Base-by-base conservation (phyloP, 2,329 filamentous ascomycete genomes). In the Rosellinia necatrix region DNA sequence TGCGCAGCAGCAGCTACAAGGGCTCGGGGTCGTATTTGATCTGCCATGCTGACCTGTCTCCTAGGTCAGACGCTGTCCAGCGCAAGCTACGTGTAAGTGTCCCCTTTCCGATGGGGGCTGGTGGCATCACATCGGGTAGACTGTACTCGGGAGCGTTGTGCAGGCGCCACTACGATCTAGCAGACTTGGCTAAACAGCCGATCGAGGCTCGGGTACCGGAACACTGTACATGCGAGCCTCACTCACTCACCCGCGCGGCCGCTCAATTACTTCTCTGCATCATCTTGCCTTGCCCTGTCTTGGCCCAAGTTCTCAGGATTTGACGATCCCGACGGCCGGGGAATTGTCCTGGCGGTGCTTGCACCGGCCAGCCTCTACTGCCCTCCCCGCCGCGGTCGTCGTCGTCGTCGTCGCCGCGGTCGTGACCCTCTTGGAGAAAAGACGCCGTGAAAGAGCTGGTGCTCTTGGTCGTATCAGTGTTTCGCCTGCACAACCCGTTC, bases 141-240 rank as follows among this genome's bases (percentile, higher is more conserved):
- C 50, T 43, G 47, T 63, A 56, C 51, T 63, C 65, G 65, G 67
- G 64, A 66, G 53, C 49, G 59, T 62, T 64, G 62, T 70, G 67
- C 67, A 70, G 66, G 51, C 67, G 67, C 67, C 67, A 70, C 66
- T 62, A 62, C 61, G 61, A 66, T 65, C 62, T 62, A 63, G 61
- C 58, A 60, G 55, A 62, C 57, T 52, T 62, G 57, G 62, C 64
- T 52, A 62, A 30, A 53, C 43, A 63, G 59, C 53, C 62, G 63
- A 66, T 64, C 61, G 53, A 59, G 62, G 58, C 59, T 61, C 53
- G 62, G 59, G 58, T 60, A 56, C 54, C 59, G 53, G 56, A 49
- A 63, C 51, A 63, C 49, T 38, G 58, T 46, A 51, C 49, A 58
- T 58, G 56, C 48, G 51, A 58, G 50, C 56, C 58, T 61, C 59